Base-by-base conservation (phyloP, 495 filamentous ascomycete species). In the Recurvomyces mirabilis region DNA sequence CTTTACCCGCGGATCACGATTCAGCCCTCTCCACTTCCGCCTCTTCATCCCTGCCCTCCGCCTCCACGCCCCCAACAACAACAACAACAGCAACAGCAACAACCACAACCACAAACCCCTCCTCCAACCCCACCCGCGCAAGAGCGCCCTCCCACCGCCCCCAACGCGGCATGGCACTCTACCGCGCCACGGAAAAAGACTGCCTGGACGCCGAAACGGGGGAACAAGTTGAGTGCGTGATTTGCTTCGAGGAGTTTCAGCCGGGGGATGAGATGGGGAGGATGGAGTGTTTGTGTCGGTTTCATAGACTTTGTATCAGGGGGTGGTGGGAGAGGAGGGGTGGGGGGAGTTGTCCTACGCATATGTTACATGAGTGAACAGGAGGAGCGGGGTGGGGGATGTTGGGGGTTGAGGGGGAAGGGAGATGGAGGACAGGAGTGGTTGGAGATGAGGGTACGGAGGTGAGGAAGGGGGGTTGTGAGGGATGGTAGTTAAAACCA, bases 241-340 rank as follows among this genome's bases (percentile, higher is more conserved):
- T 98, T 44, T 98, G 91, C 54, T 81, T 98, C 52, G 93, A 94
- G 60, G 93, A 98, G 54, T 96, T 93, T 58, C 81, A 84, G 53
- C 81, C 79, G 10, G 91, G 89, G 1, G 77, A 82, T 43, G 65
- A 76, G 38, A 79, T 96, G 74, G 86, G 79, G 5, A 68, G 89
- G 41, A 65, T 98, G 46, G 86, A 93, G 64, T 98, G 93, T 61
- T 65, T 93, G 46, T 98, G 91, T 63, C 82, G 88, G 43, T 98
- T 95, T 60, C 93, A 96, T 60, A 68, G 77, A 55, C 60, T 14
- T 9, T 66, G 64, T 41, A 64, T 66, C 33, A 30, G 52, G 23
- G 19, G 53, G 39, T 66, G 64, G 64, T 66, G 64, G 64, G 61
- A 60, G 64, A 60, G 52, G 63, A 65, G 59, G 51, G 64, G 62